Evolutionary conservation across 257 asterid genomes (phyloP).

Genomic region (Solanum pinnatisectum): DNA sequence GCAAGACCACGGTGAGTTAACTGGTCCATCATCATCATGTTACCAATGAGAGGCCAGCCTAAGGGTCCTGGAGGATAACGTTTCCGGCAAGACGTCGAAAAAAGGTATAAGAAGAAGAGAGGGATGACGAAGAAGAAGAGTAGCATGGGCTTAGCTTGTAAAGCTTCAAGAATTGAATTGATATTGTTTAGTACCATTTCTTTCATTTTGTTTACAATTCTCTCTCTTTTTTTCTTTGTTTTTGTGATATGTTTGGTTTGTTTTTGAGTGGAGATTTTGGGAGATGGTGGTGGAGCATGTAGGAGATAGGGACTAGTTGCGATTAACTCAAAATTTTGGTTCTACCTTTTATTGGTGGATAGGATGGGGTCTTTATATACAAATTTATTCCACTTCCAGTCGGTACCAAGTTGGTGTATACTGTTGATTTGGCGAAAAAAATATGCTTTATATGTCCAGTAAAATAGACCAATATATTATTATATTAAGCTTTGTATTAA

Average conservation of each 20-base stretch:
- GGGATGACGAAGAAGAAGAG: slow-evolving; percentile 16
- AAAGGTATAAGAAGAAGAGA: slow-evolving; percentile 3
- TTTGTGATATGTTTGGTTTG: background rate
- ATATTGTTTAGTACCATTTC: background rate
- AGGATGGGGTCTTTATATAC: slow-evolving; percentile 4
- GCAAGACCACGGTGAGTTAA: slow-evolving; percentile 75
- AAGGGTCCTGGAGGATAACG: slow-evolving; percentile 76
- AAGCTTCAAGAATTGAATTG: slow-evolving; percentile 1
- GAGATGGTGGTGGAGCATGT: background rate
- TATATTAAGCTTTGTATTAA: background rate
- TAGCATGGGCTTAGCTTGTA: slow-evolving; percentile 4
- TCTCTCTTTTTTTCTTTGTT: background rate
- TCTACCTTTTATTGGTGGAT: background rate
- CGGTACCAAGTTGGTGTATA: background rate
- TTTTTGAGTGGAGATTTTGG: background rate
- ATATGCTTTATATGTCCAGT: background rate
- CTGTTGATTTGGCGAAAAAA: background rate
- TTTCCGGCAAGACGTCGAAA: slow-evolving; percentile 27
- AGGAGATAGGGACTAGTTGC: background rate
- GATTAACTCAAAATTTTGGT: background rate
- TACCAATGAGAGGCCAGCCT: slow-evolving; percentile 80
- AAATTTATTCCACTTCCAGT: background rate
- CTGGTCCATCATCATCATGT: slow-evolving; percentile 57
- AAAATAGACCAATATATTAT: background rate
- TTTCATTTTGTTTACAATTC: background rate